Base-by-base conservation (phyloP, 2,329 filamentous ascomycete genomes). In the Biscogniauxia mediterranea region DNA sequence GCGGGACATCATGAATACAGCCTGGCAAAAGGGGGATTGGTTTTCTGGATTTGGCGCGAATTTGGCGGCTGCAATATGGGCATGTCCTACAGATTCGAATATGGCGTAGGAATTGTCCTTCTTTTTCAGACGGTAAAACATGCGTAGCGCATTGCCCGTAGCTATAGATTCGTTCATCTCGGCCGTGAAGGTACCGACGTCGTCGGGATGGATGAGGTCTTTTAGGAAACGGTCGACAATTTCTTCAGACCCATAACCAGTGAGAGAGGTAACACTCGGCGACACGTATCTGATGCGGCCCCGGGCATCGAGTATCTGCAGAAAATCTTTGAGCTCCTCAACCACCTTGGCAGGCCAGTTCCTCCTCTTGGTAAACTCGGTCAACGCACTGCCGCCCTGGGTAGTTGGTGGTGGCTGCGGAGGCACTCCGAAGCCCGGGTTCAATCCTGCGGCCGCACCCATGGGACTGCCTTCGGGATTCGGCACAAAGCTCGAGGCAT, bases 1-100 rank as follows among this genome's bases (percentile, higher is more conserved):
- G 20, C 93, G 85, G 8, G 92, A 88, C 88, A 96, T 94, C 81
- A 98, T 91, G 74, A 97, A 97, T 69, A 97, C 92, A 46, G 93
- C 93, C 69, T 92, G 87, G 74, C 93, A 97, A 68, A 90, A 89
- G 1, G 87, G 84, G 2, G 86, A 83, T 61, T 86, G 82, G 65
- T 89, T 89, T 66, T 84, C 83, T 1, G 85, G 83, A 62, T 86
- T 87, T 25, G 85, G 85, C 13, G 84, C 81, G 64, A 85, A 85
- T 62, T 83, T 83, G 65, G 91, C 87, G 20, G 84, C 86, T 42
- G 89, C 89, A 64, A 96, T 88, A 77, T 98, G 94, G 13, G 93
- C 91, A 73, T 97, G 94, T 55, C 94, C 94, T 68, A 94, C 88
- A n/a, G 91, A 89, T 77, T 98, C 94, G 72, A 98, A 92, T 59